These are phyloP conservation scores for Diospyros lotus DNA, from an alignment of 148 eudicot genomes.

Conservation along the genomic window DNA sequence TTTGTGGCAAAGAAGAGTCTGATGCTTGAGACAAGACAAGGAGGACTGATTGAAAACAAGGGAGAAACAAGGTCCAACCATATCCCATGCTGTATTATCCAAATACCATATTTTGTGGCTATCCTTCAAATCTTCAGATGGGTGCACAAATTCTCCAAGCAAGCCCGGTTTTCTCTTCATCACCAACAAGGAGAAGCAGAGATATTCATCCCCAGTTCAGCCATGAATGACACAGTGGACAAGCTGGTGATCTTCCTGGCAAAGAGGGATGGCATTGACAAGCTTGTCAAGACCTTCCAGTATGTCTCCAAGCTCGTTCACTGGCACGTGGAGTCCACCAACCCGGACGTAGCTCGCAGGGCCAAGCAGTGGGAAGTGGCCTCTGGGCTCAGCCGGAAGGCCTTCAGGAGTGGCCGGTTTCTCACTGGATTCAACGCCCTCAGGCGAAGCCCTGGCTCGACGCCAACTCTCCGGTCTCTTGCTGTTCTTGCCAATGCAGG, in stretches of 20 bases:
- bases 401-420: slow-evolving; percentile 76
- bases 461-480: slow-evolving; percentile 40
- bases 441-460: slow-evolving; percentile 60
- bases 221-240: slow-evolving; percentile 83
- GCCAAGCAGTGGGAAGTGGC: slow-evolving; percentile 91
- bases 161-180: not conserved
- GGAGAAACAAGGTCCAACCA: slow-evolving; percentile 34
- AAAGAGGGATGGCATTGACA: slow-evolving; percentile 93
- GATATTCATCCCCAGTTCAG: not conserved
- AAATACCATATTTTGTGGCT: slow-evolving; percentile 35
- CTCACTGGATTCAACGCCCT: slow-evolving; percentile 73
- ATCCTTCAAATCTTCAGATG: slow-evolving; percentile 23
- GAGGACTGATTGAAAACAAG: slow-evolving; percentile 21
- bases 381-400: slow-evolving; percentile 82
- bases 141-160: slow-evolving; percentile 12
- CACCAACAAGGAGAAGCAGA: not conserved
- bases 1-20: no score
- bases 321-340: slow-evolving; percentile 48
- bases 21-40: not conserved
- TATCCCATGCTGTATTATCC: slow-evolving; percentile 29
- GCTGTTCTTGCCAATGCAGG: slow-evolving; percentile 80
- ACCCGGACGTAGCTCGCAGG: slow-evolving; percentile 48
- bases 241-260: slow-evolving; percentile 90
- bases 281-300: slow-evolving; percentile 93
- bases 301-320: slow-evolving; percentile 81